These are phyloP conservation scores for Starmerella vitae DNA, from an alignment of 805 yeast species.

Conservation along the genomic window DNA sequence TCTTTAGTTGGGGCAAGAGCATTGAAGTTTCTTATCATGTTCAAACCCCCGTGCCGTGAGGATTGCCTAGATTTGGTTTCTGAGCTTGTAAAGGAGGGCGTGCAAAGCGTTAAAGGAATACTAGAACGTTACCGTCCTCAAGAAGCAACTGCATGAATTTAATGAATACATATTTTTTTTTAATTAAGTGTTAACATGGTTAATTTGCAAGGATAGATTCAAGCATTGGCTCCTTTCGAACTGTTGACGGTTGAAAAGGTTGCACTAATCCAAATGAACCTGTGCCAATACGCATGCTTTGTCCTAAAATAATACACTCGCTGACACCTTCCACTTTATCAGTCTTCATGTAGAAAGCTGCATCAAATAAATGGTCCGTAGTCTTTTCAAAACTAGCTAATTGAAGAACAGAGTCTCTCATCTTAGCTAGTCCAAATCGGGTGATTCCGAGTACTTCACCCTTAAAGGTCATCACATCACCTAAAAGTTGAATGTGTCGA, in stretches of 20 bases:
- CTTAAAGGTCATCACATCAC: constrained; percentile 97
- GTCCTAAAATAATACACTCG: constrained; percentile 94
- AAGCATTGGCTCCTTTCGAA: constrained; percentile 18
- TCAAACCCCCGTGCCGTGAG: constrained; percentile 69
- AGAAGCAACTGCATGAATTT: background rate
- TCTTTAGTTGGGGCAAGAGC: constrained; percentile 69
- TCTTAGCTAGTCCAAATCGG: constrained; percentile 91
- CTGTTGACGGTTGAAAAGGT: constrained; percentile 23
- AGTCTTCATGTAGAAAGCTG: constrained; percentile 93
- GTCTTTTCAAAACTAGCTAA: constrained; percentile 96
- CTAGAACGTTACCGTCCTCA: constrained; percentile 23
- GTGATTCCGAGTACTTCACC: constrained; percentile 98
- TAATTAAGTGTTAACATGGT: background rate
- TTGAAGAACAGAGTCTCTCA: constrained; percentile 96
- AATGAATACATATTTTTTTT: background rate
- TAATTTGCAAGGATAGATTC: constrained; percentile 13
- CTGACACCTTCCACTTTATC: constrained; percentile 95
- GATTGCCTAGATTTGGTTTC: constrained; percentile 28
- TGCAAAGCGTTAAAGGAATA: constrained; percentile 21
- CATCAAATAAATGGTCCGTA: constrained; percentile 95
- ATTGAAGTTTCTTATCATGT: constrained; percentile 66
- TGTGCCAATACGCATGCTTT: constrained; percentile 94
- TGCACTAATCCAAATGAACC: constrained; percentile 72
- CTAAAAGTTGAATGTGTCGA: constrained; percentile 92
- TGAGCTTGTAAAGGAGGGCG: constrained; percentile 23